Base-by-base conservation (phyloP, 2,329 filamentous ascomycete species). In the Neofusicoccum umdonicola region DNA sequence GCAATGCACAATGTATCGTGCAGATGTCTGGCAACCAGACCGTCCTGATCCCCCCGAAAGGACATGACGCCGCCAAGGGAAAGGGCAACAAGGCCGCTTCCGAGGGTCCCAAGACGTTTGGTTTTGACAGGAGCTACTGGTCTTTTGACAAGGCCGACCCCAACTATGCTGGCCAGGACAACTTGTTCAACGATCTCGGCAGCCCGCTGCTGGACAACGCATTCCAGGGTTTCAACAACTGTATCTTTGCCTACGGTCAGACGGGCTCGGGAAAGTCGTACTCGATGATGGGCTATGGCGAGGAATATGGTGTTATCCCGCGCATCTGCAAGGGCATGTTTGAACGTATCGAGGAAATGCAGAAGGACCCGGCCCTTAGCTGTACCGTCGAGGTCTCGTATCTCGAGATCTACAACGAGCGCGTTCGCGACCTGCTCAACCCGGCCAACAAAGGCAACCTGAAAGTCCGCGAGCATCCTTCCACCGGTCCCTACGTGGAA, bases 261-360 rank as follows among this genome's bases (percentile, higher is more conserved):
- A 99, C 95, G 1, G 95, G 95, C 70, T 98, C 95, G 0, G 95
- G 95, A 79, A 99, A 99, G 81, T 97, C 93, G 15, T 99, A 99
- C 79, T 97, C 93, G 37, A 99, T 99, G 94, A 99, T 99, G 95
- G 95, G 95, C 56, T 99, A 98, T 79, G 95, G 95, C 62, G 90
- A 94, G 73, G 94, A 99, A 74, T 87, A 93, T 65, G 95, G 95
- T 77, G 95, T 99, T 68, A 98, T 98, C 67, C 95, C 96, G 51
- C 91, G 88, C 73, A 99, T 99, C 80, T 99, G 95, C 78, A 91
- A 95, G 81, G 90, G 97, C 73, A 98, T 99, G 93, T 99, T 99
- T 77, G 87, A 90, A 74, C 86, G 94, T 68, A 99, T 99, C 74
- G 81, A 82, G 31, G 80, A 81, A 56, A 83, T 94, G 72, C 82